Percentiles rank a stretch among this genome's conserved stretches.
phyloP scores from a whole-genome alignment of 768 basidiomycete genomes.

The Phanerochaete sordida region DNA sequence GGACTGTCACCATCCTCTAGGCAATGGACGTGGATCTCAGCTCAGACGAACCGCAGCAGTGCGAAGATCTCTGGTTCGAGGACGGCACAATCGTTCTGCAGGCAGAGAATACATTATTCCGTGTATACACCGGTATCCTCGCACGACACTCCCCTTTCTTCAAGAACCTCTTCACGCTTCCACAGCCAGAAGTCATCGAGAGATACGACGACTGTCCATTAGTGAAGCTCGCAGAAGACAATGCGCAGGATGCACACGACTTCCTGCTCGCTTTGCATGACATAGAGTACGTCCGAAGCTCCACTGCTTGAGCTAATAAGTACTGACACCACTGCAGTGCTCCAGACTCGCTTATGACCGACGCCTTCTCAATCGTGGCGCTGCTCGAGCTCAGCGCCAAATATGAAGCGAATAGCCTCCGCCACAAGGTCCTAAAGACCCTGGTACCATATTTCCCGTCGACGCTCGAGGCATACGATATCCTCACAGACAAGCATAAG shows the following conservation, averaged over 20 bases:
- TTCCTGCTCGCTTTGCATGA: neutral
- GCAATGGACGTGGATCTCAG: neutral
- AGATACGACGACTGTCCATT: neutral
- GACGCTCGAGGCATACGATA: neutral
- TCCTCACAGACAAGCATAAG: neutral
- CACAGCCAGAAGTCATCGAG: constrained; percentile 10
- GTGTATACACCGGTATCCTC: constrained; percentile 20
- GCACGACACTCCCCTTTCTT: constrained; percentile 21
- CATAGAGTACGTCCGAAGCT: too few species aligned
- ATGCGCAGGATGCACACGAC: neutral
- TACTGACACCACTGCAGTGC: neutral
- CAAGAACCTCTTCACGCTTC: constrained; percentile 18
- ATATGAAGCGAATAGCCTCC: neutral
- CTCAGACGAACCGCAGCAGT: neutral
- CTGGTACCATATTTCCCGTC: neutral
- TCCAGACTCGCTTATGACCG: neutral
- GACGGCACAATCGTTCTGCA: constrained; percentile 22
- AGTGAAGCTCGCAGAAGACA: neutral
- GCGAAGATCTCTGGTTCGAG: constrained; percentile 20
- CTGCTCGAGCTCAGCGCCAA: neutral
- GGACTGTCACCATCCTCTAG: too few species aligned
- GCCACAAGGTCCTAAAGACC: neutral
- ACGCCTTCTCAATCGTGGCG: neutral
- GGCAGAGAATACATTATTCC: constrained; percentile 19
- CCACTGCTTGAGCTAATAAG: too few species aligned